Evolutionary conservation across 306 rosid species (phyloP).

Genomic region (Erythrophleum fordii): DNA sequence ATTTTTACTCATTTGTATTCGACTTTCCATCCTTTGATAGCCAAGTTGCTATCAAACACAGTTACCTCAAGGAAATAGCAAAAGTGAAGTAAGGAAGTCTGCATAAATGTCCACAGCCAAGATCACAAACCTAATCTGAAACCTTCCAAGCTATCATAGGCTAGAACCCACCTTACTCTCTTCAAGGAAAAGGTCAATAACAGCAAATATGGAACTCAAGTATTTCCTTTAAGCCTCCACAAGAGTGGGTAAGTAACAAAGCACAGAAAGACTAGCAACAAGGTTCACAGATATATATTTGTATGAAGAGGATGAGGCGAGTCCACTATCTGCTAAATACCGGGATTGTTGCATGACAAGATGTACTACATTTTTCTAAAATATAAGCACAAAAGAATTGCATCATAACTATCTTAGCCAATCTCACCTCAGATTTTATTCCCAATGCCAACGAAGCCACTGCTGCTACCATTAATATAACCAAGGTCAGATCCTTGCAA

Average conservation of each 20-base stretch:
- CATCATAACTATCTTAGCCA: conserved; percentile 15
- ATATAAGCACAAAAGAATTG: conserved; percentile 12
- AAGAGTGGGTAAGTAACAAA: not conserved
- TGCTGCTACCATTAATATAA: conserved; percentile 89
- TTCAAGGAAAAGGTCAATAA: conserved; percentile 9
- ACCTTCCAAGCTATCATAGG: too few relatives aligned
- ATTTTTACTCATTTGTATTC: too few relatives aligned
- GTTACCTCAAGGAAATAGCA: too few relatives aligned
- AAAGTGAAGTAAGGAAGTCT: too few relatives aligned
- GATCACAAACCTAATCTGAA: too few relatives aligned
- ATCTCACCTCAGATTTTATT: conserved; percentile 88
- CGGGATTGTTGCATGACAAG: not conserved
- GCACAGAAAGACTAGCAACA: not conserved
- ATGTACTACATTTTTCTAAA: not conserved
- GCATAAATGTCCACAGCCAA: too few relatives aligned
- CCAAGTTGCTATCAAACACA: too few relatives aligned
- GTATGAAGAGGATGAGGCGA: not conserved
- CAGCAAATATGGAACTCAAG: not conserved
- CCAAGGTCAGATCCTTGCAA: conserved; percentile 93
- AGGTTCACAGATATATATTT: not conserved
- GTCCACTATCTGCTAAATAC: not conserved
- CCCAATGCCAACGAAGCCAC: conserved; percentile 86
- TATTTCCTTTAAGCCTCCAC: not conserved
- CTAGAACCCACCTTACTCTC: not conserved
- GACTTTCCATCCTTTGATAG: too few relatives aligned